These are phyloP conservation scores for Saussurea involucrata DNA, from an alignment of 129 eudicot species.

Conservation along the genomic window DNA sequence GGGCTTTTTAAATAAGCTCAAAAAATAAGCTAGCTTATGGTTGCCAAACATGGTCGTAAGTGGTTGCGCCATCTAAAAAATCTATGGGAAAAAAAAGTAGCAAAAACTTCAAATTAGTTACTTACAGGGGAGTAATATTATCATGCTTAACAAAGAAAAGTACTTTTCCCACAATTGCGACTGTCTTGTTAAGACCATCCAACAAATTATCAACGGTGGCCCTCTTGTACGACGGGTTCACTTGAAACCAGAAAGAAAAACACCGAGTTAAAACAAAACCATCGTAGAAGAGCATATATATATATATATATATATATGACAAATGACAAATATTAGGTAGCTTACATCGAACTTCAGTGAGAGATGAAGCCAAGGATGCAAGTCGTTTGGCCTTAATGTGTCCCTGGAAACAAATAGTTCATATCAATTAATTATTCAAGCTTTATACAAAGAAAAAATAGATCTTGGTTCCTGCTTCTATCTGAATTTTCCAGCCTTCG, in stretches of 20 bases:
- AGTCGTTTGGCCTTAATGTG: slow-evolving; percentile 71
- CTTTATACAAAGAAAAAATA: background rate
- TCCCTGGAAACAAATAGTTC: slow-evolving; percentile 46
- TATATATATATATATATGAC: background rate
- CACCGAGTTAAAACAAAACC: background rate
- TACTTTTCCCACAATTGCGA: slow-evolving; percentile 73
- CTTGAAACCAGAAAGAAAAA: slow-evolving; percentile 37
- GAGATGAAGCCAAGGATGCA: slow-evolving; percentile 69
- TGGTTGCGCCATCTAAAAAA: background rate
- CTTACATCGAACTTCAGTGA: slow-evolving; percentile 59
- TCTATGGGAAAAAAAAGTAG: background rate
- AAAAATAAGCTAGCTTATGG: background rate
- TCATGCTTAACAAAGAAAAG: slow-evolving; percentile 65
- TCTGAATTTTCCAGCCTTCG: background rate
- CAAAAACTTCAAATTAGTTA: slow-evolving; percentile 7
- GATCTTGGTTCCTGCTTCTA: background rate
- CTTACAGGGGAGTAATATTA: slow-evolving; percentile 73
- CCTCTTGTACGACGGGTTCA: slow-evolving; percentile 55
- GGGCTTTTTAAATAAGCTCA: background rate
- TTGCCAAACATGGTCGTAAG: background rate
- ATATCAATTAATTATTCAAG: background rate
- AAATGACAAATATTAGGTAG: slow-evolving; percentile 8
- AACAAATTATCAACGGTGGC: slow-evolving; percentile 49
- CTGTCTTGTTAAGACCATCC: slow-evolving; percentile 73
- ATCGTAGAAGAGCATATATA: background rate